Conservation (phyloP, 169 alveolate genomes). For the Eimeria necatrix region DNA sequence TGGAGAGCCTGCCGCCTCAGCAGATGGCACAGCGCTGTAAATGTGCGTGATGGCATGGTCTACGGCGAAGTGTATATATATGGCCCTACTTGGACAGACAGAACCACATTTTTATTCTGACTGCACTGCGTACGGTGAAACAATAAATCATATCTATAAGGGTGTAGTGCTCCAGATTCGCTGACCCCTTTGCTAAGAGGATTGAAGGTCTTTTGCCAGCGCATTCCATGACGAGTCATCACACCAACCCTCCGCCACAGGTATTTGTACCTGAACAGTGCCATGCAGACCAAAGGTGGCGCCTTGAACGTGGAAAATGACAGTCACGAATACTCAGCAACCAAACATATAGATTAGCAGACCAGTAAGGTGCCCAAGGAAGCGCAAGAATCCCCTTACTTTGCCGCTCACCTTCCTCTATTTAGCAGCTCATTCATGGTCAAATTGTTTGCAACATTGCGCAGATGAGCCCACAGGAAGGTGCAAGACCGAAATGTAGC, state of each 20-base stretch:
- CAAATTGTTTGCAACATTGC: neutral
- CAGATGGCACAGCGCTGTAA: neutral
- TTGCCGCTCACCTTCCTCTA: neutral
- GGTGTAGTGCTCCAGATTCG: neutral
- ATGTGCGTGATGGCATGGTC: neutral
- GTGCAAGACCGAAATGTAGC: neutral
- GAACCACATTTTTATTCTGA: no score
- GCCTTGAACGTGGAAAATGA: neutral
- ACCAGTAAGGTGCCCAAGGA: neutral
- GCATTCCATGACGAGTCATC: conserved; percentile 48
- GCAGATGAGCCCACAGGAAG: conserved; percentile 13
- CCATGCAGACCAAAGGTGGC: no score
- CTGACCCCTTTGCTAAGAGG: conserved; percentile 34
- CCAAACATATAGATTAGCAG: neutral
- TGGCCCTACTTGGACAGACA: neutral
- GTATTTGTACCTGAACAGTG: neutral
- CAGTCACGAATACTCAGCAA: neutral
- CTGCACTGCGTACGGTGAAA: neutral
- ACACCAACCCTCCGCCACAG: conserved; percentile 33
- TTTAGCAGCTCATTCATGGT: conserved; percentile 16
- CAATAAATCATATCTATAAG: neutral
- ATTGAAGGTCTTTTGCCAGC: conserved; percentile 4
- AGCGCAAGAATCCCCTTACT: neutral
- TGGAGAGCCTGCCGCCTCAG: neutral
- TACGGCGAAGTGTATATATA: neutral